Conservation (phyloP, 441 rosid species). For the Aleurites moluccanus region DNA sequence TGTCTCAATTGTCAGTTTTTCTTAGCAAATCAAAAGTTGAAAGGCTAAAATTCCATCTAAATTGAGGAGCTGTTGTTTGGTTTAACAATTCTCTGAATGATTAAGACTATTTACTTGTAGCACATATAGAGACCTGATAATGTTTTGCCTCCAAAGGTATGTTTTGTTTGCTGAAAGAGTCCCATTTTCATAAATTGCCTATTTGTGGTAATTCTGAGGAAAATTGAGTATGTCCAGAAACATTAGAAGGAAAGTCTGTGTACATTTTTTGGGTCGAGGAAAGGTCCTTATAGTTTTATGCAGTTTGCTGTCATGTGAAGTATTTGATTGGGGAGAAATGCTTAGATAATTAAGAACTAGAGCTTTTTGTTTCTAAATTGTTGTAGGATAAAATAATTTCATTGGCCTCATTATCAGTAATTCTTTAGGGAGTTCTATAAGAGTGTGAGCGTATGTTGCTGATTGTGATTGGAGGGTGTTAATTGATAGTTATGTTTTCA, state of each 20-base stretch:
- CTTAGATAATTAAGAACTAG: not conserved
- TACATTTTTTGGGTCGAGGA: not conserved
- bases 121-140: not conserved
- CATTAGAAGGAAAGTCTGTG: not conserved
- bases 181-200: not conserved
- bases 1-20: not conserved
- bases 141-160: not conserved
- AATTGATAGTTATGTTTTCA: too few relatives aligned
- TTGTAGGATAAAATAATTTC: not conserved
- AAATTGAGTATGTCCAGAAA: not conserved
- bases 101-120: not conserved
- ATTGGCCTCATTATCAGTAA: not conserved
- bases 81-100: not conserved
- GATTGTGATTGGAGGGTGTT: not conserved
- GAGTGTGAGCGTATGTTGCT: not conserved
- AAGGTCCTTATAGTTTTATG: not conserved
- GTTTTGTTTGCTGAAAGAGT: not conserved
- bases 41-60: not conserved
- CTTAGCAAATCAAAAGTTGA: not conserved
- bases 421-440: not conserved
- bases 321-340: not conserved
- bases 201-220: not conserved
- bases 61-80: not conserved
- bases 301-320: not conserved
- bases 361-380: not conserved